Evolutionary conservation across 1,284 basidiomycete species (phyloP), one percentile per base, ranked within the genome.

Genomic region (Ustilago xerochloae): DNA sequence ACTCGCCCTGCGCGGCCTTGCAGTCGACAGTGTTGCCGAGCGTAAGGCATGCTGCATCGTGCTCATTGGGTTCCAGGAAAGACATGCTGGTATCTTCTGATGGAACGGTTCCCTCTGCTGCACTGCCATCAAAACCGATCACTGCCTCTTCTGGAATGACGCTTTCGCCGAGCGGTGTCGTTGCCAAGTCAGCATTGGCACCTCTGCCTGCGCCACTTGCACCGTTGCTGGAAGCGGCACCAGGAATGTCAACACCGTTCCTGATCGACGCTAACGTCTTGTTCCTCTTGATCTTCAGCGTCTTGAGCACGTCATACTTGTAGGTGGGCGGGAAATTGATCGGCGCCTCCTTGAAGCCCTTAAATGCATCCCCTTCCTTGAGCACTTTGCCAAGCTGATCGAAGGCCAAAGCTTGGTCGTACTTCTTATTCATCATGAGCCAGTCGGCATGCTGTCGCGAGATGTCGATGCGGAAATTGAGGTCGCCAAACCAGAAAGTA

Each of bases 341-440:
- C 1, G 76, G 67, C 5, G 77, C 80, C 60, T 82, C 92, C 9
- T 85, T 79, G 79, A 93, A 93, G 8, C 91, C 91, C 24, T 83
- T 80, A 58, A 87, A 86, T 0, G 86, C 86, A 1, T 88, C 88
- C 6, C 85, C 85, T 8, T 85, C 82, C 39, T 87, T 86, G 89
- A 94, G 91, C n/a, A 92, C 85, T 45, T 88, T 88, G 22, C 88
- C 88, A 6, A 94, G 86, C 57, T 94, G 92, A 80, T 94, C 92
- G 81, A 94, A 94, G 51, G 85, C 85, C 13, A 88, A 79, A 0
- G 87, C 87, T 9, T 89, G 72, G 28, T 83, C 71, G 61, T 83
- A 81, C 50, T 70, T 71, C 61, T 87, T 86, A 48, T 86, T 84
- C 69, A 86, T 85, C 33, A 88, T 81, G 33, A 88, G 83, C 87